Evolutionary conservation across 2,329 filamentous ascomycete species (phyloP).

Genomic region (Calonectria henricotiae): DNA sequence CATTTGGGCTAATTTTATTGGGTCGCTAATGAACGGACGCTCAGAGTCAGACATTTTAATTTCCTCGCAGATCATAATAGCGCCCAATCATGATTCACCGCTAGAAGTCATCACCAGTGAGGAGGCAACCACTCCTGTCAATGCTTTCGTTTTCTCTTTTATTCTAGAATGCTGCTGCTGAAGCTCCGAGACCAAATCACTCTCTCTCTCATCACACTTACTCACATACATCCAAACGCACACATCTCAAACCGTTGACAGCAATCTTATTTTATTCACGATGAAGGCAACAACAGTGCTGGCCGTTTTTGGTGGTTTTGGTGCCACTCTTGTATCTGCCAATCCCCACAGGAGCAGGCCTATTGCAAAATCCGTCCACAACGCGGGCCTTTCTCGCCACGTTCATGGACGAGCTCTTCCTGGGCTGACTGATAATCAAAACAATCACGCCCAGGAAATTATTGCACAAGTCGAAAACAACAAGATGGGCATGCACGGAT

Average conservation of each 20-base stretch:
- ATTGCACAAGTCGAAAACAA: not conserved
- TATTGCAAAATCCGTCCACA: not conserved
- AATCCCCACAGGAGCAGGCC: not conserved
- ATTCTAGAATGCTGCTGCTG: not conserved
- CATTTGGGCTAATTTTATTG: not conserved
- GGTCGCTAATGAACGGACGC: not conserved
- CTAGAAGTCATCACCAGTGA: constrained; percentile 5
- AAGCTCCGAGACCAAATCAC: not conserved
- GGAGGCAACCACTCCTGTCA: not conserved
- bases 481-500: not conserved
- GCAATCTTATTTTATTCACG: not conserved
- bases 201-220: no score
- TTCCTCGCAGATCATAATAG: constrained; percentile 18
- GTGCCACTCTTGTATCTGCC: not conserved
- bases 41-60: not conserved
- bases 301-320: not conserved
- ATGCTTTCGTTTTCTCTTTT: not conserved
- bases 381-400: not conserved
- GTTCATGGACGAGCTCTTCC: not conserved
- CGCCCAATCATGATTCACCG: not conserved
- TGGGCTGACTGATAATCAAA: not conserved
- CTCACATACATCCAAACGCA: not conserved
- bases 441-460: not conserved
- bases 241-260: not conserved
- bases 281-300: not conserved